phyloP scores from a whole-genome alignment of 768 basidiomycete species.

The Asterophora lycoperdoides region DNA sequence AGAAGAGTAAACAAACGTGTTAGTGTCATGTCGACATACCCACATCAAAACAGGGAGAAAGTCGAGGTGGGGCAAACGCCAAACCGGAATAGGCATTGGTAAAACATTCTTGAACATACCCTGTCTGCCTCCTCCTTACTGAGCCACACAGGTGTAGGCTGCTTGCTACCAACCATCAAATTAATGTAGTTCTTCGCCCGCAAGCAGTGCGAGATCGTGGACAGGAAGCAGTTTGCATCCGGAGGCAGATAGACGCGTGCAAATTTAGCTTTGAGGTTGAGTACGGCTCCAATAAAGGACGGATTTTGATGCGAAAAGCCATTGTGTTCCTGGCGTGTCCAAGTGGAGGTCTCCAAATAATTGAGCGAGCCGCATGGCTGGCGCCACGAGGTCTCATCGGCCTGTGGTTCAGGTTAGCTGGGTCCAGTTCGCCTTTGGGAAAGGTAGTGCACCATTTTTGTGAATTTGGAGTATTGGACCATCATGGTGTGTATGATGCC shows the following conservation, averaged over 20 bases:
- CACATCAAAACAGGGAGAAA: too few relatives aligned
- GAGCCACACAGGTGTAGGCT: slow-evolving; percentile 76
- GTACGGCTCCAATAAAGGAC: slow-evolving; percentile 80
- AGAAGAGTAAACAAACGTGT: background rate
- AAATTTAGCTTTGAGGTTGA: slow-evolving; percentile 66
- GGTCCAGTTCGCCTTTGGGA: background rate
- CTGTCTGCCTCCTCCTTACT: slow-evolving; percentile 69
- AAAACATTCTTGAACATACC: too few relatives aligned
- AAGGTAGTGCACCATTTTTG: slow-evolving; percentile 60
- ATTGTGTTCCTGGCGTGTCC: slow-evolving; percentile 84
- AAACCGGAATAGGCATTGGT: too few relatives aligned
- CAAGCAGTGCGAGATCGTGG: slow-evolving; percentile 80
- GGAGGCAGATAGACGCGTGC: slow-evolving; percentile 83
- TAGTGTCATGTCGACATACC: background rate
- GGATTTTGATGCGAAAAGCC: slow-evolving; percentile 90
- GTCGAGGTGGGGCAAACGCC: too few relatives aligned
- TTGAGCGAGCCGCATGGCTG: slow-evolving; percentile 68
- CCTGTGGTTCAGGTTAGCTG: slow-evolving; percentile 22
- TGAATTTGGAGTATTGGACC: slow-evolving; percentile 86
- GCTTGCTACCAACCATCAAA: slow-evolving; percentile 86
- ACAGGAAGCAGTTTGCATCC: slow-evolving; percentile 86
- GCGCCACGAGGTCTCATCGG: slow-evolving; percentile 67
- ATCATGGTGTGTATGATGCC: slow-evolving; percentile 90
- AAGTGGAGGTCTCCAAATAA: slow-evolving; percentile 86
- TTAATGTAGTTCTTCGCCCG: slow-evolving; percentile 83